phyloP scores from a whole-genome alignment of 805 yeast genomes.

The Blastobotrys chiropterorum region DNA sequence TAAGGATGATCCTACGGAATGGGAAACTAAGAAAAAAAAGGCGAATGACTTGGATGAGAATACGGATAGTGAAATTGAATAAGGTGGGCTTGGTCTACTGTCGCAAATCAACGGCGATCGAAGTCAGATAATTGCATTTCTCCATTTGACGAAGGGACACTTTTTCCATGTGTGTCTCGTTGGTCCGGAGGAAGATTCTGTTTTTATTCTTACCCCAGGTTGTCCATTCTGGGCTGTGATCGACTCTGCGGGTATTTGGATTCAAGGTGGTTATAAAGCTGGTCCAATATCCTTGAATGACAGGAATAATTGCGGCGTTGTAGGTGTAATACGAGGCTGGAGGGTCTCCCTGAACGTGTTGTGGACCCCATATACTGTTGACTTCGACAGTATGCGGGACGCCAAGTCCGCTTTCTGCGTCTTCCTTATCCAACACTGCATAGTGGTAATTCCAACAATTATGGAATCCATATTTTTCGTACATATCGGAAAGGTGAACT shows the following conservation, averaged over 20 bases:
- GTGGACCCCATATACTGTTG: not conserved
- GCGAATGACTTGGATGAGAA: not conserved
- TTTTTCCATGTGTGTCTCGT: not conserved
- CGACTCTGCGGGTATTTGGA: not conserved
- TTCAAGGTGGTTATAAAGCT: not conserved
- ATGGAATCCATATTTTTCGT: not conserved
- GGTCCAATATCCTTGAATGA: not conserved
- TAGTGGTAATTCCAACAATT: constrained; percentile 3
- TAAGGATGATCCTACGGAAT: not conserved
- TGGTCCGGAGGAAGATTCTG: not conserved
- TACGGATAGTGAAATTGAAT: not conserved
- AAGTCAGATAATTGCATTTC: not conserved
- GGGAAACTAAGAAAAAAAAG: not conserved
- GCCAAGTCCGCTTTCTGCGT: not conserved
- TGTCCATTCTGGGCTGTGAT: not conserved
- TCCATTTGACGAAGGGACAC: not conserved
- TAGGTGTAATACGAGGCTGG: not conserved
- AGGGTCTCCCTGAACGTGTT: not conserved
- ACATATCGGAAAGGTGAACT: not conserved
- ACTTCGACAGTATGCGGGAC: not conserved
- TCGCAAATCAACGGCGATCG: not conserved
- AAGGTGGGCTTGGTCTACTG: not conserved
- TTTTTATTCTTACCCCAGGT: not conserved
- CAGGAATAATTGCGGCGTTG: not conserved
- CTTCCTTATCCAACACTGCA: constrained; percentile 4